Evolutionary conservation across 331 rosid genomes (phyloP).

Genomic region (Ulmus americana): DNA sequence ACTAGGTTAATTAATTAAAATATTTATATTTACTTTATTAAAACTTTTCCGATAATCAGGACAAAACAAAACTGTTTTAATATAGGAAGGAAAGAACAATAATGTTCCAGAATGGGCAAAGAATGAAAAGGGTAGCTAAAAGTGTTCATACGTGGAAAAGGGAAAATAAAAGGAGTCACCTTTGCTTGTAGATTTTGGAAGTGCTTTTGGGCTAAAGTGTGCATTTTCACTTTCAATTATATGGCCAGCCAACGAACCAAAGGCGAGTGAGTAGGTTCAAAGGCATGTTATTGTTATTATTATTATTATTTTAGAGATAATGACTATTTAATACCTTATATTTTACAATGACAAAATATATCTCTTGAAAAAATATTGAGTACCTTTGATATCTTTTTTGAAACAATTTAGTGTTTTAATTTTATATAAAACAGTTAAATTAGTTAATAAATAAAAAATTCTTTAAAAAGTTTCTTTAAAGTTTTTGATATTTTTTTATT

Average conservation of each 20-base stretch:
- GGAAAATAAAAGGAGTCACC: slow-evolving; percentile 14
- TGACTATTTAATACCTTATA: too few relatives aligned
- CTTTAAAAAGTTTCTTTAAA: too few relatives aligned
- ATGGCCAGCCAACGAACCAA: neutral
- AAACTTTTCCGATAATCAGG: slow-evolving; percentile 16
- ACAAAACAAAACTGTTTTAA: slow-evolving; percentile 26
- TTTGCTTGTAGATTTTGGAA: slow-evolving; percentile 26
- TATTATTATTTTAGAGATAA: too few relatives aligned
- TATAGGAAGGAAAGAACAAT: slow-evolving; percentile 43
- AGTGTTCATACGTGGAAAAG: slow-evolving; percentile 20
- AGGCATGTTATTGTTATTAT: too few relatives aligned
- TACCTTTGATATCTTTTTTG: too few relatives aligned
- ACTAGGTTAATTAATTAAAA: slow-evolving; percentile 2
- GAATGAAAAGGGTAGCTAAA: slow-evolving; percentile 22
- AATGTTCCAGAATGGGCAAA: slow-evolving; percentile 24
- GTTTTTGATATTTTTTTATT: too few relatives aligned
- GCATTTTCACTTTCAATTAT: neutral
- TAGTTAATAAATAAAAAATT: too few relatives aligned
- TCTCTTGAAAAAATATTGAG: too few relatives aligned
- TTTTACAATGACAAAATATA: too few relatives aligned
- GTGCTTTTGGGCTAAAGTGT: slow-evolving; percentile 2
- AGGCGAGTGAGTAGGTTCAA: neutral
- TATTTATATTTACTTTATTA: slow-evolving; percentile 1
- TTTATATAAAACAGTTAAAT: too few relatives aligned
- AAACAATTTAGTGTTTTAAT: too few relatives aligned